Evolutionary conservation across 768 basidiomycete genomes (phyloP).

Genomic region (Podaxis mareebaensis): DNA sequence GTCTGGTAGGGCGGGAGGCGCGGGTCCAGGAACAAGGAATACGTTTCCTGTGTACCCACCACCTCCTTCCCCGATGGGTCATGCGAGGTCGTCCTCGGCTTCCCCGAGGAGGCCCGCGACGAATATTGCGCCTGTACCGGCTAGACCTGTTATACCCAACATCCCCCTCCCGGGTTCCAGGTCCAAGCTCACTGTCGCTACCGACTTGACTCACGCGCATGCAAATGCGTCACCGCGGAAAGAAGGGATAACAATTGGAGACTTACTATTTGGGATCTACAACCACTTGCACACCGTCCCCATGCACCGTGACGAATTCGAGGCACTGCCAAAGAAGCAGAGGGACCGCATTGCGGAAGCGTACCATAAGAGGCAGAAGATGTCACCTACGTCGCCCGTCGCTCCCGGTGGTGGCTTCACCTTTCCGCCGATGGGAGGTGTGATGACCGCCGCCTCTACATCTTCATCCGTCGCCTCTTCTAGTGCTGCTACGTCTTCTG

Average conservation of each 20-base stretch:
- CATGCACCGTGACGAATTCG: slow-evolving; percentile 44
- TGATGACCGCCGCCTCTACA: slow-evolving; percentile 35
- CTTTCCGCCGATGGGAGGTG: slow-evolving; percentile 11
- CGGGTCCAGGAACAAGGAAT: neutral
- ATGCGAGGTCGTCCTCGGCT: slow-evolving; percentile 23
- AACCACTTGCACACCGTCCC: slow-evolving; percentile 32
- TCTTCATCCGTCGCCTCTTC: slow-evolving; percentile 49
- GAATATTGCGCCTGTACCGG: neutral
- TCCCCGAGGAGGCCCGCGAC: slow-evolving; percentile 26
- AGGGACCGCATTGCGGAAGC: slow-evolving; percentile 38
- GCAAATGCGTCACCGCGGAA: slow-evolving; percentile 3
- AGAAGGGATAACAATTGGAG: slow-evolving; percentile 49
- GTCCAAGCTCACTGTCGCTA: neutral
- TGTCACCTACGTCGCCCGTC: neutral
- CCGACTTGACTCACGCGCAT: neutral
- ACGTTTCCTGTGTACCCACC: neutral
- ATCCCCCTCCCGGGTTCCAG: neutral
- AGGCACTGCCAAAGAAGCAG: slow-evolving; percentile 40
- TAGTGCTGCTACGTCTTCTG: slow-evolving; percentile 54
- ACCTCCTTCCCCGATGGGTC: neutral
- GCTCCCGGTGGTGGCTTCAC: too few species aligned
- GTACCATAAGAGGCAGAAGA: slow-evolving; percentile 31
- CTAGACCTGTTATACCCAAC: neutral
- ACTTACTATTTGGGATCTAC: slow-evolving; percentile 51
- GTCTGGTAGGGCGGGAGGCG: neutral